These are phyloP conservation scores for Thuja plicata DNA, from an alignment of 83 land plant genomes.

Conservation along the genomic window DNA sequence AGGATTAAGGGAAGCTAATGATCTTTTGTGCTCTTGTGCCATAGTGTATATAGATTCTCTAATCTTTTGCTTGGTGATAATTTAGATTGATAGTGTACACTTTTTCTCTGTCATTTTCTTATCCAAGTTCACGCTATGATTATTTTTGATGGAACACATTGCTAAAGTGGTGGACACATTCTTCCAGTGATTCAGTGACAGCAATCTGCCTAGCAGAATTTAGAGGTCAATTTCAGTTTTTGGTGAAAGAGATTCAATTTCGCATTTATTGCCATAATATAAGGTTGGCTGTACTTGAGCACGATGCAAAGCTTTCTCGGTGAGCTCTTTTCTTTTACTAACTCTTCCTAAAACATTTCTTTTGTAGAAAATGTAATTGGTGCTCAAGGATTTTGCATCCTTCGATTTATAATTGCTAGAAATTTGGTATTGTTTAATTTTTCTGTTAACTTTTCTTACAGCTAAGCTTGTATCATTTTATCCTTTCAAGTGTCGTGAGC, in stretches of 20 bases:
- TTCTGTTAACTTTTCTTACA: background rate
- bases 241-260: constrained; percentile 1
- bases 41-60: background rate
- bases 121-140: background rate
- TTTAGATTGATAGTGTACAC: background rate
- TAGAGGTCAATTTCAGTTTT: background rate
- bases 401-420: background rate
- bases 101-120: background rate
- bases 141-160: background rate
- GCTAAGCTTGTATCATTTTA: background rate
- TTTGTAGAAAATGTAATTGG: background rate
- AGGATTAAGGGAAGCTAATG: background rate
- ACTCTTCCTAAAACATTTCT: background rate
- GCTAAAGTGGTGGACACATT: background rate
- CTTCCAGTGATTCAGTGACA: background rate
- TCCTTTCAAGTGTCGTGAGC: background rate
- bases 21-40: background rate
- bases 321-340: background rate
- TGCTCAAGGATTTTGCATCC: background rate
- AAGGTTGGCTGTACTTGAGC: constrained; percentile 1
- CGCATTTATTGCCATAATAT: constrained; percentile 12
- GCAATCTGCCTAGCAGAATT: background rate
- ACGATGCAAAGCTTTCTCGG: constrained; percentile 8
- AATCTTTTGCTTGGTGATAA: background rate
- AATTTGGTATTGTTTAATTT: background rate